Base-by-base conservation (phyloP, 139 green algal species). In the Ulvella scutata region DNA sequence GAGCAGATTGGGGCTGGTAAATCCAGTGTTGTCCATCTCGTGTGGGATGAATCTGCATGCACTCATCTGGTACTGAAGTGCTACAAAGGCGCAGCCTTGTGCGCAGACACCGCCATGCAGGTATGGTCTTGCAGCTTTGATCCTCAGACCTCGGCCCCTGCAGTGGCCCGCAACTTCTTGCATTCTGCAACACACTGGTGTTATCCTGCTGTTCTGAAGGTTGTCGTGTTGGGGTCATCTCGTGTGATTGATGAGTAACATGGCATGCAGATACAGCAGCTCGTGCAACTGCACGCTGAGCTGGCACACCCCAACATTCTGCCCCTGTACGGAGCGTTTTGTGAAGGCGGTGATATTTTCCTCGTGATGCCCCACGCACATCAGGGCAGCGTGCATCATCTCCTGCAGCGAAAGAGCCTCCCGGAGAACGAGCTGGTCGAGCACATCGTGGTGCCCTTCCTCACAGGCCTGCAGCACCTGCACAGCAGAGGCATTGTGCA, bases 401-500 rank as follows among this genome's bases (percentile, higher is more conserved):
- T 67, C n/a, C 33, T 67, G 51, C 51, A 26, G n/a, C 7, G n/a
- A 3, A 26, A n/a, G n/a, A n/a, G 33, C 10, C 9, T 9, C 1
- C 0, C 51, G 20, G 51, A 67, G 33, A 1, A 67, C 33, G 31
- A 36, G 31, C 6, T 26, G 9, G 51, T 67, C 13, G 31, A n/a
- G n/a, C 33, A 26, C 20, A 67, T 67, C 1, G 33, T 67, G n/a
- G 33, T 13, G 20, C 51, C 51, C 13, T 67, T 67, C 51, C 51
- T 67, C 20, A 36, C 51, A 31, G 51, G 51, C 9, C 33, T 67
- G 33, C n/a, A n/a, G 13, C 33, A 67, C 33, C 51, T 67, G 33
- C 51, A 67, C 2, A 67, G 9, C 13, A 9, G 13, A 26, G 20
- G 20, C 20, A 80, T 85, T 44, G 39, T 80, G 60, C 80, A 85